A percentile compares a stretch with the other conserved stretches of the same genome.
Conservation (phyloP, 305 asterid genomes). For the Solanum hybrid region DNA sequence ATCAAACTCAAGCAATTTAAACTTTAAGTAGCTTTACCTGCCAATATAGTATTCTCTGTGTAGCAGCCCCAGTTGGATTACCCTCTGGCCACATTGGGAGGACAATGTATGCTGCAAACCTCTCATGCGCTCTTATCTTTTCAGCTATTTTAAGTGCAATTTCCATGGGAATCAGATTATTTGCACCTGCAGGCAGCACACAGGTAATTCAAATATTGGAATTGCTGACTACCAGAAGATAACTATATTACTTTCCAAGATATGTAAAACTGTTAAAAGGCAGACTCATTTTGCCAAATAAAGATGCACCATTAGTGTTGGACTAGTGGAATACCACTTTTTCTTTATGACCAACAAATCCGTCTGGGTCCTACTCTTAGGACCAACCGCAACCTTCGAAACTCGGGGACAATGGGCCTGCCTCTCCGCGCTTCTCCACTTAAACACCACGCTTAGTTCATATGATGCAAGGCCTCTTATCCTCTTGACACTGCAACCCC, state of each 20-base stretch:
- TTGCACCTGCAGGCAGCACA: slow-evolving; percentile 57
- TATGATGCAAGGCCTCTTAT: background rate
- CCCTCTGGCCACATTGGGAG: slow-evolving; percentile 99
- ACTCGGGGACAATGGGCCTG: background rate
- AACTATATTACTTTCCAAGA: background rate
- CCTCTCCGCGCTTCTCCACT: background rate
- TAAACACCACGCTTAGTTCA: background rate
- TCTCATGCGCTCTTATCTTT: slow-evolving; percentile 75
- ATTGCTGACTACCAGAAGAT: background rate
- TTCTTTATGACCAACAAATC: background rate
- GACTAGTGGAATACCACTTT: background rate
- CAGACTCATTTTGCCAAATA: background rate
- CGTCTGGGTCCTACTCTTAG: background rate
- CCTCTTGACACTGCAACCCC: background rate
- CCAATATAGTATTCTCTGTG: slow-evolving; percentile 93
- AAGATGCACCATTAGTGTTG: background rate
- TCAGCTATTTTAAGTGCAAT: slow-evolving; percentile 80
- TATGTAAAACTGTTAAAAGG: background rate
- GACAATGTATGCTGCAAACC: slow-evolving; percentile 86
- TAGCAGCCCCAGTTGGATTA: slow-evolving; percentile 90
- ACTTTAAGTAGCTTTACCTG: slow-evolving; percentile 43
- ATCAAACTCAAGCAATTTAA: background rate
- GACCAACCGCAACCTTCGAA: background rate
- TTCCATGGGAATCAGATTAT: slow-evolving; percentile 93
- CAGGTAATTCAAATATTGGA: background rate